These are phyloP conservation scores for Gymnopilus junonius DNA, from an alignment of 768 basidiomycete genomes.

Conservation along the genomic window DNA sequence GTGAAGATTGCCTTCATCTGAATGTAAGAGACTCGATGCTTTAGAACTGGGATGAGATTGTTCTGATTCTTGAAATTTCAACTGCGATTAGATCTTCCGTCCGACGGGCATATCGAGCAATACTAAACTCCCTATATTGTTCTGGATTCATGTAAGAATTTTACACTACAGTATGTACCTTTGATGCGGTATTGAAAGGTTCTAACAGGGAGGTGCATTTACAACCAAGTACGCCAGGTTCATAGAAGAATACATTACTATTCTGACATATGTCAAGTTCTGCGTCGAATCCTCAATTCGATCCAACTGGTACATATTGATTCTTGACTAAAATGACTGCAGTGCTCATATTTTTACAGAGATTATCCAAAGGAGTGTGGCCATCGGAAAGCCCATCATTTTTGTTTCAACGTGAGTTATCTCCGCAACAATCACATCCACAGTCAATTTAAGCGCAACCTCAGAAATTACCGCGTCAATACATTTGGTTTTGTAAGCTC, in stretches of 20 bases:
- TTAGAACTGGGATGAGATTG: too few relatives aligned
- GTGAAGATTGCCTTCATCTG: slow-evolving; percentile 59
- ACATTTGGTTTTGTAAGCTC: slow-evolving; percentile 57
- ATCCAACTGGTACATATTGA: slow-evolving; percentile 48
- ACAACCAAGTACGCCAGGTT: slow-evolving; percentile 39
- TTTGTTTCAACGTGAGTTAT: slow-evolving; percentile 52
- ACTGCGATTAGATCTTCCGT: slow-evolving; percentile 37
- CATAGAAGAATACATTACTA: neutral
- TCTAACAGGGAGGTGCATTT: slow-evolving; percentile 50
- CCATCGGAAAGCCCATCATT: slow-evolving; percentile 55
- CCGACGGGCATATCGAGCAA: slow-evolving; percentile 29
- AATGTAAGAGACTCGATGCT: slow-evolving; percentile 41
- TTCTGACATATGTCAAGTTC: slow-evolving; percentile 28
- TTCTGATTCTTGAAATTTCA: neutral
- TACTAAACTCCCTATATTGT: slow-evolving; percentile 40
- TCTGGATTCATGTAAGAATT: slow-evolving; percentile 39
- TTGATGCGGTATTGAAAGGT: neutral
- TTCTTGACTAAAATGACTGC: neutral
- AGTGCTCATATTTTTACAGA: slow-evolving; percentile 30
- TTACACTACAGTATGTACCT: neutral
- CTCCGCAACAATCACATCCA: neutral
- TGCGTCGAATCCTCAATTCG: slow-evolving; percentile 42
- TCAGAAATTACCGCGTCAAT: slow-evolving; percentile 61
- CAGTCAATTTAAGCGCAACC: neutral
- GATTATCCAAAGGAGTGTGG: slow-evolving; percentile 52